A percentile compares a stretch with the other conserved stretches of the same genome.
These are phyloP conservation scores for Platanthera zijinensis DNA, from an alignment of 106 monocot species.

Conservation along the genomic window DNA sequence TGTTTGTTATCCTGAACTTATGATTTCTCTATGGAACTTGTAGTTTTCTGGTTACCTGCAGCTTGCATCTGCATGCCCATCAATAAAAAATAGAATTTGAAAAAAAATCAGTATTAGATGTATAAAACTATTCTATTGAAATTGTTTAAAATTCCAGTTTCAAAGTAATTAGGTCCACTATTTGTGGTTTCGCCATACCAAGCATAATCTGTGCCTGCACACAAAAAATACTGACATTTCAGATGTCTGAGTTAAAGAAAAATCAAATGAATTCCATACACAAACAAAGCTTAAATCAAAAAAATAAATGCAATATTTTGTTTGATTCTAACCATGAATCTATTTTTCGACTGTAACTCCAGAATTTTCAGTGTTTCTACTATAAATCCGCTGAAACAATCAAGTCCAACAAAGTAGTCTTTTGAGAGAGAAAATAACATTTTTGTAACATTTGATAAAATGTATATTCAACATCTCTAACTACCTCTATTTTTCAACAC, in stretches of 20 bases:
- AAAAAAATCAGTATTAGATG: not conserved
- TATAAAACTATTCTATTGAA: not conserved
- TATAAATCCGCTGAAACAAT: too few relatives aligned
- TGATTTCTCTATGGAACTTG: slow-evolving; percentile 11
- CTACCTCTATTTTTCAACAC: too few relatives aligned
- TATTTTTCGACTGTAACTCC: not conserved
- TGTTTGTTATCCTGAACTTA: slow-evolving; percentile 19
- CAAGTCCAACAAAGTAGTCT: too few relatives aligned
- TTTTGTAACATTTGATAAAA: too few relatives aligned
- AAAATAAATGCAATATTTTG: not conserved
- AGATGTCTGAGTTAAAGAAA: not conserved
- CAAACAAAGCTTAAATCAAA: not conserved
- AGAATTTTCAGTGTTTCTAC: not conserved
- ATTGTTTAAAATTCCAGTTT: not conserved
- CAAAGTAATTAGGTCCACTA: slow-evolving; percentile 30
- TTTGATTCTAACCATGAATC: not conserved
- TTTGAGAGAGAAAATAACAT: too few relatives aligned
- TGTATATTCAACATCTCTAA: too few relatives aligned
- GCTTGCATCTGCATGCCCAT: slow-evolving; percentile 64
- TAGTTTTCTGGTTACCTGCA: slow-evolving; percentile 30
- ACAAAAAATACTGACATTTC: not conserved
- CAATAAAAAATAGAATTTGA: not conserved
- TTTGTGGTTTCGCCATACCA: slow-evolving; percentile 72
- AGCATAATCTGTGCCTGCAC: slow-evolving; percentile 84
- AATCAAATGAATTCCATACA: not conserved